phyloP scores from a whole-genome alignment of 2,329 filamentous ascomycete genomes.

The Aureobasidium sp. region DNA sequence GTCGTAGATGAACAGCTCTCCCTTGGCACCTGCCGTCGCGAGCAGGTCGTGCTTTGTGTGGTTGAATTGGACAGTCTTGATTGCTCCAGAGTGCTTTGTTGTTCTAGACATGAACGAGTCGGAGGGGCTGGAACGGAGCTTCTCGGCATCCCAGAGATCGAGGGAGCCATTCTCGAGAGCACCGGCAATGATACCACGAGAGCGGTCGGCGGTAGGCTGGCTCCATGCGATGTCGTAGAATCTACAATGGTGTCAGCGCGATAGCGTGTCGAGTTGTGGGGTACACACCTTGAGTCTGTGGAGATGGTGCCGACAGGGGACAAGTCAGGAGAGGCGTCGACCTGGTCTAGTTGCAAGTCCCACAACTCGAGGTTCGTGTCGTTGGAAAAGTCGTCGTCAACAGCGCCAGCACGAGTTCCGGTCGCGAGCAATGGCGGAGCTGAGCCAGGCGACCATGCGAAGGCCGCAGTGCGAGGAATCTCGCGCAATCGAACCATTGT shows the following conservation, averaged over 20 bases:
- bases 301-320: slow-evolving; percentile 76
- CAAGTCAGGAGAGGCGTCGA: slow-evolving; percentile 71
- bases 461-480: slow-evolving; percentile 92
- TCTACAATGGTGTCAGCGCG: slow-evolving; percentile 41
- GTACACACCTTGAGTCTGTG: slow-evolving; percentile 75
- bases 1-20: slow-evolving; percentile 94
- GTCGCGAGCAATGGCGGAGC: slow-evolving; percentile 79
- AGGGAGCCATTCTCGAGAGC: slow-evolving; percentile 91
- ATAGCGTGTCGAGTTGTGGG: slow-evolving; percentile 4
- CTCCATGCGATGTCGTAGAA: slow-evolving; percentile 98
- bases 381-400: slow-evolving; percentile 95
- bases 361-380: slow-evolving; percentile 95
- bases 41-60: slow-evolving; percentile 84
- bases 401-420: slow-evolving; percentile 87
- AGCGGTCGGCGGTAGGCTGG: slow-evolving; percentile 67
- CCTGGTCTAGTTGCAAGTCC: slow-evolving; percentile 79
- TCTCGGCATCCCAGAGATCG: slow-evolving; percentile 86
- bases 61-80: slow-evolving; percentile 96
- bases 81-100: slow-evolving; percentile 82
- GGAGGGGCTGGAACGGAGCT: slow-evolving; percentile 44
- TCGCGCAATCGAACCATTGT: slow-evolving; percentile 92
- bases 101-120: slow-evolving; percentile 82
- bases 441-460: slow-evolving; percentile 87
- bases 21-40: slow-evolving; percentile 87
- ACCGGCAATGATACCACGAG: slow-evolving; percentile 85